Evolutionary conservation across 202 grass and related monocot genomes (phyloP).

Genomic region (Panicum virgatum): DNA sequence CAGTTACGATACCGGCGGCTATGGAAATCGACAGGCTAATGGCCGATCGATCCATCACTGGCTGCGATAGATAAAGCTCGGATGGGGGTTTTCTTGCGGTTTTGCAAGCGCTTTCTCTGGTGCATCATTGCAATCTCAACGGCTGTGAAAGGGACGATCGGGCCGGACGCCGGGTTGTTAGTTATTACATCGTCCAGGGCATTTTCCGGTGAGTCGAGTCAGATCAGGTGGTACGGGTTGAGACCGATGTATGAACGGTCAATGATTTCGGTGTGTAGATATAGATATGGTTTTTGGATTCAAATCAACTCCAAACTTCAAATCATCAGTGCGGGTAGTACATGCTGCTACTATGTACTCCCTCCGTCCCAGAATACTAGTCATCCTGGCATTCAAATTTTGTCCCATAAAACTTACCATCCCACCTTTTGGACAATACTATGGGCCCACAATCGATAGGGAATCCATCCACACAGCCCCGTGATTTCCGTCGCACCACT

Average conservation of each 20-base stretch:
- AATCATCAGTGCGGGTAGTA: too few relatives aligned
- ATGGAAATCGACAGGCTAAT: constrained; percentile 10
- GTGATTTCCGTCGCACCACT: too few relatives aligned
- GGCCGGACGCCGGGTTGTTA: neutral
- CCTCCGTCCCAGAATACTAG: too few relatives aligned
- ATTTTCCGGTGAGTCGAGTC: neutral
- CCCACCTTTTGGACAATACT: too few relatives aligned
- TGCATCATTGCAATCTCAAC: constrained; percentile 5
- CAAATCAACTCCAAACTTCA: neutral
- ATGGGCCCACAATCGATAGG: too few relatives aligned
- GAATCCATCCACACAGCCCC: too few relatives aligned
- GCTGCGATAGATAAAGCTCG: neutral
- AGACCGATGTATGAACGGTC: neutral
- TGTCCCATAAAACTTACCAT: too few relatives aligned
- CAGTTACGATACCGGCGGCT: constrained; percentile 20
- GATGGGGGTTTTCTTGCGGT: neutral
- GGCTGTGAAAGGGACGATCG: constrained; percentile 11
- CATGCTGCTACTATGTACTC: too few relatives aligned
- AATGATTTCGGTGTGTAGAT: neutral
- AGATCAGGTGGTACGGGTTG: too few relatives aligned
- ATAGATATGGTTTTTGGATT: neutral
- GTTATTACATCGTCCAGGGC: neutral
- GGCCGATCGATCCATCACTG: neutral
- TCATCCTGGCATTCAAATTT: too few relatives aligned
- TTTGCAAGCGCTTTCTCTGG: neutral